Percentiles rank a stretch among this genome's conserved stretches.
These are phyloP conservation scores for Vitis hybrid DNA, from an alignment of 177 flowering plant genomes.

Conservation along the genomic window DNA sequence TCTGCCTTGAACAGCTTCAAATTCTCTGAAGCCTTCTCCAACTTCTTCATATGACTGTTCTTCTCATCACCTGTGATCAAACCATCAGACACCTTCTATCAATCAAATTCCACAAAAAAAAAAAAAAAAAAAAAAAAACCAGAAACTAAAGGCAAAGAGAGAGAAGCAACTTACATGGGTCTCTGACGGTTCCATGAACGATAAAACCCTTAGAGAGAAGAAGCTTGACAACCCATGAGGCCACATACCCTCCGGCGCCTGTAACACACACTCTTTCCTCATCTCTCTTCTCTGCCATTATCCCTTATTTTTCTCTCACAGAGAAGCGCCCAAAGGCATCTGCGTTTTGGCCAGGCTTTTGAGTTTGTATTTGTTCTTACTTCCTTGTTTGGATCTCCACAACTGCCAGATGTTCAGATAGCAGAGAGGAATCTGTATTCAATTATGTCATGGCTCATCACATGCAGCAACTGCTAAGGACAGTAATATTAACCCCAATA, in stretches of 20 bases:
- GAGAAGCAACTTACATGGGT: conserved; percentile 15
- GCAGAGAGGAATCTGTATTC: no score
- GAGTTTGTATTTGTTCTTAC: no score
- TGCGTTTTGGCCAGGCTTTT: no score
- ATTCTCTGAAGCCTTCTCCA: conserved; percentile 34
- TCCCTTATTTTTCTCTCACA: neutral
- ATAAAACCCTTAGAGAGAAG: conserved; percentile 19
- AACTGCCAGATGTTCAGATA: no score
- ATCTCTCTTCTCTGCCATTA: neutral
- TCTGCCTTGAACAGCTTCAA: conserved; percentile 40
- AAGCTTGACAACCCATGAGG: conserved; percentile 16
- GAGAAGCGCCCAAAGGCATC: no score
- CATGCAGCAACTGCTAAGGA: no score
- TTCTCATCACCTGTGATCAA: conserved; percentile 22
- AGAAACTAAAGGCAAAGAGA: neutral
- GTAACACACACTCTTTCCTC: conserved; percentile 15
- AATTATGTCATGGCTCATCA: no score
- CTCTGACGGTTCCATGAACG: conserved; percentile 34
- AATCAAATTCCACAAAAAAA: neutral
- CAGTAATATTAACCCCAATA: no score
- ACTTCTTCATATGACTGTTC: conserved; percentile 30
- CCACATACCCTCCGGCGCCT: conserved; percentile 21
- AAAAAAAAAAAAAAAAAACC: neutral
- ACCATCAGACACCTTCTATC: neutral
- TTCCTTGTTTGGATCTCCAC: no score